A percentile compares a stretch with the other conserved stretches of the same genome.
phyloP scores from a whole-genome alignment of 495 filamentous ascomycete genomes.

The Chaetomium tenue region DNA sequence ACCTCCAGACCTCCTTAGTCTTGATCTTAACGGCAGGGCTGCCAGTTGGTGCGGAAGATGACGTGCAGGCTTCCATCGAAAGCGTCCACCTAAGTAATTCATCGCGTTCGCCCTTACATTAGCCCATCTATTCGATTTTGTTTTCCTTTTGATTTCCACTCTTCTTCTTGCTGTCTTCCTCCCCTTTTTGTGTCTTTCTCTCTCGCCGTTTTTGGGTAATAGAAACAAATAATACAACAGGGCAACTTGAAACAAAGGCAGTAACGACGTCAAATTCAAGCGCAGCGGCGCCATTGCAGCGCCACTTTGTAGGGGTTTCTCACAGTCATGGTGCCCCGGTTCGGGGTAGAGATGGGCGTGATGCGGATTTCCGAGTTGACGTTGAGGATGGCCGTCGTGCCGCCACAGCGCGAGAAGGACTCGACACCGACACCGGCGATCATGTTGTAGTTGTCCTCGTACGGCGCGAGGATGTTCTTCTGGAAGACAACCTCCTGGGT shows the following conservation, averaged over 20 bases:
- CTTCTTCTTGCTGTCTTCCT: background rate
- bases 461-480: constrained; percentile 35
- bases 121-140: constrained; percentile 16
- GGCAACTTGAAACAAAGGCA: background rate
- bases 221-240: background rate
- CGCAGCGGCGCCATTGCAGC: constrained; percentile 27
- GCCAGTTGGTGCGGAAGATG: constrained; percentile 33
- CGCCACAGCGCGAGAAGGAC: constrained; percentile 36
- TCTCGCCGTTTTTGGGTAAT: background rate
- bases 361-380: constrained; percentile 42
- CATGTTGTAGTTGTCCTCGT: constrained; percentile 38
- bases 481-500: constrained; percentile 39
- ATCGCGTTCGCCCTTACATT: constrained; percentile 17
- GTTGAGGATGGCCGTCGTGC: constrained; percentile 36
- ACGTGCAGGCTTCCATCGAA: constrained; percentile 35
- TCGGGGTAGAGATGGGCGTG: constrained; percentile 30
- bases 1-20: background rate
- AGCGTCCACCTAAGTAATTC: constrained; percentile 32
- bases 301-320: constrained; percentile 21
- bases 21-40: constrained; percentile 21
- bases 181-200: background rate
- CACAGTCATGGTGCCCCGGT: constrained; percentile 35
- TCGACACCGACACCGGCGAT: constrained; percentile 36
- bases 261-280: background rate
- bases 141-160: constrained; percentile 11